These are phyloP conservation scores for Dendrobium chrysotoxum DNA, from an alignment of 106 monocot species.

Conservation along the genomic window DNA sequence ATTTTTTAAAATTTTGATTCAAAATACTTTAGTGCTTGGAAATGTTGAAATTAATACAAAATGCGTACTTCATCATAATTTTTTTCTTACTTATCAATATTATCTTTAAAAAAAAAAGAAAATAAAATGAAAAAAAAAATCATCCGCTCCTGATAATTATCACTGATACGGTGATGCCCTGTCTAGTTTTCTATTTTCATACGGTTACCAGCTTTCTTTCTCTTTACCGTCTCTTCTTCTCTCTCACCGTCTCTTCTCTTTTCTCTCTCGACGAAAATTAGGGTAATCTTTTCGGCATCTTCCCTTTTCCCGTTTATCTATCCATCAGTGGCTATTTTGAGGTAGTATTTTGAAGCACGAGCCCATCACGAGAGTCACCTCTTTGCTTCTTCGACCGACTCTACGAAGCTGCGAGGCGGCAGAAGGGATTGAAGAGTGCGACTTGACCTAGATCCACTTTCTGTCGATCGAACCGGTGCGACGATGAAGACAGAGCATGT, in stretches of 20 bases:
- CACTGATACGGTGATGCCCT: no score
- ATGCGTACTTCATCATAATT: no score
- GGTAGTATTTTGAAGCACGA: background rate
- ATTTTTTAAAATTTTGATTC: no score
- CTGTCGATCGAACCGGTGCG: background rate
- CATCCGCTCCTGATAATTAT: no score
- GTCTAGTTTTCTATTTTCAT: background rate
- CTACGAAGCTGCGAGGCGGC: background rate
- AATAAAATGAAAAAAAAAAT: no score
- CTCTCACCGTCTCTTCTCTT: background rate
- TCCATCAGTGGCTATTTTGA: background rate
- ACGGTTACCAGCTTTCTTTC: background rate
- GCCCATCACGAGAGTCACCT: slow-evolving; percentile 1
- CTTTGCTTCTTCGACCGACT: background rate
- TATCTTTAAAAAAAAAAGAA: no score
- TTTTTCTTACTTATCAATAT: no score
- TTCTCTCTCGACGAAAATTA: background rate
- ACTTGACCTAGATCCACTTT: background rate
- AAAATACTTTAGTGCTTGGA: no score
- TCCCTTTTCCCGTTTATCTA: background rate
- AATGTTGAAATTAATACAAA: no score
- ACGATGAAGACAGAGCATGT: background rate
- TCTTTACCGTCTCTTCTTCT: background rate
- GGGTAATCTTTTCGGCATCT: background rate
- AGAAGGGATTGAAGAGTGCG: background rate